Evolutionary conservation across 108 stramenopile species (phyloP).

Genomic region (Nitzschia palea): DNA sequence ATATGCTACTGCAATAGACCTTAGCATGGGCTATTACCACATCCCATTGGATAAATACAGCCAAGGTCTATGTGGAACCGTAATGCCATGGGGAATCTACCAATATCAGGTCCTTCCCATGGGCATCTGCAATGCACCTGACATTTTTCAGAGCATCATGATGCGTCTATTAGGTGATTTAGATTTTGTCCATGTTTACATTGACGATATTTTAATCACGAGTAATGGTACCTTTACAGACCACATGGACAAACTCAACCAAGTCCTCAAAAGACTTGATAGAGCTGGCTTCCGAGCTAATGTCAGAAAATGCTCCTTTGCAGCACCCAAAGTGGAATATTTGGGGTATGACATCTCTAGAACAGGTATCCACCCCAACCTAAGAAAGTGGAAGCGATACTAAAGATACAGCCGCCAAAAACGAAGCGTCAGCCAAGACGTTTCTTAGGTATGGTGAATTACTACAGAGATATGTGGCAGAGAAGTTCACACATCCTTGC

Average conservation of each 20-base stretch:
- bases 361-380: slow-evolving; percentile 19
- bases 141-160: slow-evolving; percentile 42
- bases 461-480: slow-evolving; percentile 48
- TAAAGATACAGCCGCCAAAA: slow-evolving; percentile 24
- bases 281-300: background rate
- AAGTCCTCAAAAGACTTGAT: slow-evolving; percentile 3
- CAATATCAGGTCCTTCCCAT: slow-evolving; percentile 45
- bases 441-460: slow-evolving; percentile 41
- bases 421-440: slow-evolving; percentile 14
- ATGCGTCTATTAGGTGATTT: slow-evolving; percentile 23
- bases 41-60: slow-evolving; percentile 6
- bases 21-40: slow-evolving; percentile 18
- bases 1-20: slow-evolving; percentile 21
- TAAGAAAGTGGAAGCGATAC: slow-evolving; percentile 46
- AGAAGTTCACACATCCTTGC: slow-evolving; percentile 35
- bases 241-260: background rate
- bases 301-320: slow-evolving; percentile 18
- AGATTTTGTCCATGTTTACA: slow-evolving; percentile 28
- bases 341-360: slow-evolving; percentile 31
- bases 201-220: slow-evolving; percentile 41
- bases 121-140: slow-evolving; percentile 42
- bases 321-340: slow-evolving; percentile 28
- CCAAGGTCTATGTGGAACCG: slow-evolving; percentile 27
- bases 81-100: slow-evolving; percentile 48
- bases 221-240: background rate